Evolutionary conservation across 2,329 filamentous ascomycete species (phyloP).

Genomic region (Fonsecaea pedrosoi): DNA sequence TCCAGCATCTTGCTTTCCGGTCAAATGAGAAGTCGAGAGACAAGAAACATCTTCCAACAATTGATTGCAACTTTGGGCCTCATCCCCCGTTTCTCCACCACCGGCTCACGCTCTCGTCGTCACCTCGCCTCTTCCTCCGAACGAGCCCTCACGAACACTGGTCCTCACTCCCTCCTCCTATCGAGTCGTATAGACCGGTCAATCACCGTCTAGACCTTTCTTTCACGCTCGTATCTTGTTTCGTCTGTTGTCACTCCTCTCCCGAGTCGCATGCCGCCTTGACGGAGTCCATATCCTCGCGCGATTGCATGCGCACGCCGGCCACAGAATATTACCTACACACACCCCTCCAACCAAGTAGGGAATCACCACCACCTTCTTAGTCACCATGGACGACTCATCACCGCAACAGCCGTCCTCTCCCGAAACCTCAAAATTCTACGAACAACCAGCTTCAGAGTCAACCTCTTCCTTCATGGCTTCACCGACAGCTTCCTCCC

Average conservation of each 20-base stretch:
- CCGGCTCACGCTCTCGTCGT: neutral
- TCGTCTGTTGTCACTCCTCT: neutral
- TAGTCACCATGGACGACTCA: slow-evolving; percentile 35
- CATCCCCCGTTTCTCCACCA: slow-evolving; percentile 13
- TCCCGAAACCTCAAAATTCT: slow-evolving; percentile 24
- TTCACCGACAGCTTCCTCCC: slow-evolving; percentile 16
- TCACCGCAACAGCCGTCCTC: slow-evolving; percentile 29
- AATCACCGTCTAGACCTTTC: slow-evolving; percentile 1
- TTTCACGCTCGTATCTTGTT: neutral
- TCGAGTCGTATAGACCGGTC: slow-evolving; percentile 1
- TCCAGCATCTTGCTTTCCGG: slow-evolving; percentile 5
- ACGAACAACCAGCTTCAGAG: slow-evolving; percentile 24
- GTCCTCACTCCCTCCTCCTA: neutral
- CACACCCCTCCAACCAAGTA: neutral
- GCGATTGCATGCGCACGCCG: slow-evolving; percentile 24
- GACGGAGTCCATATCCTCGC: slow-evolving; percentile 9
- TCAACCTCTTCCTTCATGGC: slow-evolving; percentile 11
- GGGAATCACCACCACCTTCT: slow-evolving; percentile 14
- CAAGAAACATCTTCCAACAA: slow-evolving; percentile 13
- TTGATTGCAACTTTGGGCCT: slow-evolving; percentile 16
- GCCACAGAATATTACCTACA: slow-evolving; percentile 7
- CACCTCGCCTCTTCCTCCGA: slow-evolving; percentile 3
- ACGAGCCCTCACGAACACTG: neutral
- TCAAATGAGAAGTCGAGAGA: slow-evolving; percentile 17
- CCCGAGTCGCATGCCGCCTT: slow-evolving; percentile 25